Conservation (phyloP, 164 flowering plant species). For the Vitis amurensis region DNA sequence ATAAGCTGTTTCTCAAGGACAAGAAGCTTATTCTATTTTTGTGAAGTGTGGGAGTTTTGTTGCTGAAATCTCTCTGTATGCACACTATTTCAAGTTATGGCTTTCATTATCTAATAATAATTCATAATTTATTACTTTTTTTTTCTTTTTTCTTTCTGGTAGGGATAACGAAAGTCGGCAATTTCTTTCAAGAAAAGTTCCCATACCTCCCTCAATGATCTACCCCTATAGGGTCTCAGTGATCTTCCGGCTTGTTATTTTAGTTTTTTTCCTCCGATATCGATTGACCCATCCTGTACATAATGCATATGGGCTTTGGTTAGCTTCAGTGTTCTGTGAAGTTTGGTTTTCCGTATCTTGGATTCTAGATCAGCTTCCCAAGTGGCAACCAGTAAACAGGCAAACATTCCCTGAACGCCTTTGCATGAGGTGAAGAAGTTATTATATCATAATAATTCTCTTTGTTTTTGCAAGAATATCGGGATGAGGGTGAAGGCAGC, state of each 20-base stretch:
- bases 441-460: too few relatives aligned
- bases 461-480: not conserved
- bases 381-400: conserved; percentile 35
- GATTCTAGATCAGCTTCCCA: conserved; percentile 38
- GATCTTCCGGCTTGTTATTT: conserved; percentile 29
- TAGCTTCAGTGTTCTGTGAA: conserved; percentile 36
- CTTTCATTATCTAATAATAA: not conserved
- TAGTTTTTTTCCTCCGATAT: conserved; percentile 27
- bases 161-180: conserved; percentile 34
- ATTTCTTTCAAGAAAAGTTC: conserved; percentile 34
- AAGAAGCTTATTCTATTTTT: not conserved
- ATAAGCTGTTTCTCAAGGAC: not conserved
- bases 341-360: conserved; percentile 36
- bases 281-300: conserved; percentile 33
- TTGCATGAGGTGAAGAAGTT: conserved; percentile 20
- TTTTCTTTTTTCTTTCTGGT: conserved; percentile 14
- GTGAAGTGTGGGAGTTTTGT: not conserved
- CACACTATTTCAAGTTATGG: not conserved
- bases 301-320: conserved; percentile 29
- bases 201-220: conserved; percentile 27
- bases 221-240: conserved; percentile 32
- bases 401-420: conserved; percentile 36
- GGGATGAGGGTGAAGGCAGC: not conserved
- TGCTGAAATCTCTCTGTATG: not conserved
- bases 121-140: not conserved